These are phyloP conservation scores for Hypomyces perniciosus DNA, from an alignment of 2,329 filamentous ascomycete species.

Conservation along the genomic window DNA sequence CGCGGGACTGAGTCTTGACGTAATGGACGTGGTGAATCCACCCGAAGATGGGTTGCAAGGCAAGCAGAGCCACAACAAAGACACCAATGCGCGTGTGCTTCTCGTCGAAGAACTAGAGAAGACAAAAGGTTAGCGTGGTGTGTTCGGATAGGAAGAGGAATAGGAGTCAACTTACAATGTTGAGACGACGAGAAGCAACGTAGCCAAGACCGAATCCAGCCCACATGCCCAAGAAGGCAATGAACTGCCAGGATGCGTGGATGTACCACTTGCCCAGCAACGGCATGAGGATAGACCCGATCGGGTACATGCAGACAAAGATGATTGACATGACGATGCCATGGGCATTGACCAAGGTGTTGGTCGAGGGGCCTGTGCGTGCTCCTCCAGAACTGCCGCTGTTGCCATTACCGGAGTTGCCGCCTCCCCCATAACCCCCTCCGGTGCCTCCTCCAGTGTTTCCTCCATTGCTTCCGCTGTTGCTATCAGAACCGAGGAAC, in stretches of 20 bases:
- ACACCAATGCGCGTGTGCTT: constrained; percentile 53
- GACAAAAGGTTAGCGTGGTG: constrained; percentile 14
- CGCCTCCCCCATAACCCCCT: not conserved
- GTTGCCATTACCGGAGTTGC: constrained; percentile 6
- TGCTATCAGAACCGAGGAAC: constrained; percentile 30
- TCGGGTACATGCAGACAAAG: constrained; percentile 53
- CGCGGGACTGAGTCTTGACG: constrained; percentile 40
- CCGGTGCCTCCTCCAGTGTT: constrained; percentile 6
- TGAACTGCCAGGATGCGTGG: constrained; percentile 51
- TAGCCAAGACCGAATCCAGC: constrained; percentile 54
- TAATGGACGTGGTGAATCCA: constrained; percentile 52
- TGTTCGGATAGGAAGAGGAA: not conserved
- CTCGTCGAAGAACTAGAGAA: constrained; percentile 43
- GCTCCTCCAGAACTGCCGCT: constrained; percentile 12
- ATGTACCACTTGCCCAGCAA: constrained; percentile 50
- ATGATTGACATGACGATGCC: constrained; percentile 57
- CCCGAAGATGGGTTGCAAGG: constrained; percentile 54
- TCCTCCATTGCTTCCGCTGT: constrained; percentile 11
- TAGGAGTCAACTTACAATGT: constrained; percentile 33
- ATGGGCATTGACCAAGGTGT: constrained; percentile 38
- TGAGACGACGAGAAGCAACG: constrained; percentile 35
- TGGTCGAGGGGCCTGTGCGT: constrained; percentile 15
- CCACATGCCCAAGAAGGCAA: constrained; percentile 53
- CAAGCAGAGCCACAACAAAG: constrained; percentile 47
- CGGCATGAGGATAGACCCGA: constrained; percentile 56